Evolutionary conservation across 192 early-diverging fungal genomes (phyloP).

Genomic region (Coemansia brasiliensis): DNA sequence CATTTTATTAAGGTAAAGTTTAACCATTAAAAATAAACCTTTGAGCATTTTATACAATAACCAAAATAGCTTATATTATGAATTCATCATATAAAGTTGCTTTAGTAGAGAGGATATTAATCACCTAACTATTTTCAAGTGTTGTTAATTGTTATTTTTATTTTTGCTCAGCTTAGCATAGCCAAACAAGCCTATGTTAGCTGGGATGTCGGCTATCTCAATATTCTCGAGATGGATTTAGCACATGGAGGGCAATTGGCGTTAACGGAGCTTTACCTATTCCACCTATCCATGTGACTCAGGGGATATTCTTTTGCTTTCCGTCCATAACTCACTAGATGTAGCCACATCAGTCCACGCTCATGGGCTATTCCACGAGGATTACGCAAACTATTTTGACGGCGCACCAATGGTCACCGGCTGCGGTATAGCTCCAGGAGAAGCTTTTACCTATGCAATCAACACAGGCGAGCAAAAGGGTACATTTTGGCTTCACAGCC

Average conservation of each 20-base stretch:
- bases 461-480: conserved; percentile 53
- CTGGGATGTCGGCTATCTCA: background rate
- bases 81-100: no score
- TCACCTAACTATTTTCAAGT: no score
- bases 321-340: background rate
- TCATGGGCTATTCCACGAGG: background rate
- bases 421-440: conserved; percentile 68
- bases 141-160: background rate
- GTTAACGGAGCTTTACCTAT: background rate
- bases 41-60: no score
- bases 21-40: no score
- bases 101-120: no score
- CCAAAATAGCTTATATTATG: no score
- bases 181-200: background rate
- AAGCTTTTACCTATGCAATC: conserved; percentile 64
- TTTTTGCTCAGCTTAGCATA: background rate
- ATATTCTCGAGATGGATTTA: background rate
- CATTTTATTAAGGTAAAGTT: no score
- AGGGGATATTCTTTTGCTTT: background rate
- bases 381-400: conserved; percentile 63
- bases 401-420: conserved; percentile 65
- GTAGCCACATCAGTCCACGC: background rate
- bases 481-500: conserved; percentile 79
- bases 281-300: background rate
- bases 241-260: background rate